Evolutionary conservation across 1,284 basidiomycete species (phyloP), one percentile per base, ranked within the genome.

Genomic region (Heterobasidion annosum): DNA sequence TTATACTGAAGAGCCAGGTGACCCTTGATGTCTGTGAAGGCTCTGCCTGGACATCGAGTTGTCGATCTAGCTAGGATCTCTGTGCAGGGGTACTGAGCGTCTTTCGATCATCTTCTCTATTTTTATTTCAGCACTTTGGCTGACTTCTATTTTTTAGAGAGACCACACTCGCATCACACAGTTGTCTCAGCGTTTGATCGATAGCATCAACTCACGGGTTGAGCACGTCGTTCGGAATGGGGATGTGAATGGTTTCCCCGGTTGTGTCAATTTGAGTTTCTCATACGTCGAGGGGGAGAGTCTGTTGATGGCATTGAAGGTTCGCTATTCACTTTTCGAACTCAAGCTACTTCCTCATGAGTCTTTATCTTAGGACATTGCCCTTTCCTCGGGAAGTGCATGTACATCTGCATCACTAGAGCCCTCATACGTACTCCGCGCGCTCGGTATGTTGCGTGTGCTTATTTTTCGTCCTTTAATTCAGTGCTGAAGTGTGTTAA

Each of bases 381-480:
- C 97, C 4, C 79, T 99, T 37, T 98, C 96, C 12, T 98, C 96
- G 1, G 97, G 97, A 50, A 97, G 93, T 63, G 97, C 97, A 9
- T 99, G 97, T 66, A 99, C 97, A 13, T 98, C 95, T 0, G 97
- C 97, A 2, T 98, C 96, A 13, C 78, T 99, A 52, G 97, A 99
- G 71, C 97, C 97, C 6, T 98, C 94, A 37, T 99, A 99, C 67
- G 97, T 99, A 10, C 83, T 99, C 33, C 88, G 97, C 57, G 97
- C 97, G 1, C 81, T 99, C 44, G 96, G 90, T 81, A 64, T 59
- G 74, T 59, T 4, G 35, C 12, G 13, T 48, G 48, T 46, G 35
- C 15, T 37, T 12, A 16, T 3, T 48, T 25, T 19, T 33, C 15
- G 45, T 49, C 18, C 40, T 49, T 54, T 53, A 56, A 54, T 9